Evolutionary conservation across 148 eudicot genomes (phyloP).

Genomic region (Nepenthes gracilis): DNA sequence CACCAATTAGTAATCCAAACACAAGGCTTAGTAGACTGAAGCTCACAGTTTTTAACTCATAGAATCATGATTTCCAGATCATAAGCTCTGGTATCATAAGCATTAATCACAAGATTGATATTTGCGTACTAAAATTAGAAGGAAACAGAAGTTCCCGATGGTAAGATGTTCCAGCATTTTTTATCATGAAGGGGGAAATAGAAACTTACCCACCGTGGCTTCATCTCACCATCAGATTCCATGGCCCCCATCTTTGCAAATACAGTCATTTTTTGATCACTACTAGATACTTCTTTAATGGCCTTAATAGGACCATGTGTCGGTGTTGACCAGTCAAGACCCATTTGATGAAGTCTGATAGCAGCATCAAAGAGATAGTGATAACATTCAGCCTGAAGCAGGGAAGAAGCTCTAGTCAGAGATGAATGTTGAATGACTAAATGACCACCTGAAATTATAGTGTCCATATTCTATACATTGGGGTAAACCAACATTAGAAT

Average conservation of each 20-base stretch:
- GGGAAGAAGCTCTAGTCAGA: background rate
- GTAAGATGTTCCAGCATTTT: background rate
- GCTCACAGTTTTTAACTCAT: no score
- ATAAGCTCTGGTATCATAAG: no score
- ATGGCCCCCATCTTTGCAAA: conserved; percentile 15
- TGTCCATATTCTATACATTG: no score
- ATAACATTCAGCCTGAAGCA: conserved; percentile 83
- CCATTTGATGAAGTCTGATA: conserved; percentile 76
- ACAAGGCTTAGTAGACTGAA: no score
- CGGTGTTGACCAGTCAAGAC: conserved; percentile 74
- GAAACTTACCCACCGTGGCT: conserved; percentile 29
- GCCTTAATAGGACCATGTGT: conserved; percentile 52
- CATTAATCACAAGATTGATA: no score
- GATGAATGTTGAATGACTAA: no score
- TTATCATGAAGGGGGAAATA: background rate
- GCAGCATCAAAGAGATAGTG: conserved; percentile 96
- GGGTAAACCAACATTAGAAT: no score
- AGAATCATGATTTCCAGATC: no score
- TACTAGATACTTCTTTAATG: conserved; percentile 21
- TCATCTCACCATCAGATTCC: conserved; percentile 8
- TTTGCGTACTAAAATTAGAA: no score
- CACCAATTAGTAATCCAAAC: no score
- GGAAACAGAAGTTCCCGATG: no score
- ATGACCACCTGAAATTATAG: no score
- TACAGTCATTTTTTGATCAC: conserved; percentile 7